Evolutionary conservation across 352 stramenopile genomes (phyloP).

Genomic region (Aphanomyces invadans): DNA sequence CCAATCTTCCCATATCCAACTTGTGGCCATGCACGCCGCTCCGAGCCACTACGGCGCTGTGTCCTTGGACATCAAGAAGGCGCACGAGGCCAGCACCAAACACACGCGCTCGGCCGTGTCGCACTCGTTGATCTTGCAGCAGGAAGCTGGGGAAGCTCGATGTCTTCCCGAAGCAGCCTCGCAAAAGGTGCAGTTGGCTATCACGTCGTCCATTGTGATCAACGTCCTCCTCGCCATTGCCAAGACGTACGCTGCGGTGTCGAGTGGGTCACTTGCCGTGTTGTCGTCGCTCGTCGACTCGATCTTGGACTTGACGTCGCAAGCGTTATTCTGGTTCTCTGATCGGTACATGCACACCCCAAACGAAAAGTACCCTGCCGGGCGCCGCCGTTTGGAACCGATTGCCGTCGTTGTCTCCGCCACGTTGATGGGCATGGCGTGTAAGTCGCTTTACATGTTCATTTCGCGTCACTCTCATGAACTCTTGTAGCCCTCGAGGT

Average conservation of each 20-base stretch:
- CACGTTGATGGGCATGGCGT: slow-evolving; percentile 95
- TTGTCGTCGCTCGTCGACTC: slow-evolving; percentile 92
- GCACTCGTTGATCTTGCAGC: slow-evolving; percentile 51
- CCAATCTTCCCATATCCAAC: too few relatives aligned
- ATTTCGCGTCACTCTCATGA: slow-evolving; percentile 5
- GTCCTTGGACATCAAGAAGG: slow-evolving; percentile 9
- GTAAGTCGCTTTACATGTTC: too few relatives aligned
- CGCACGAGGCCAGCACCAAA: not conserved
- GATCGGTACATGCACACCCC: slow-evolving; percentile 87
- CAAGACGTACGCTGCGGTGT: slow-evolving; percentile 71
- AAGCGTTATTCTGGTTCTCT: slow-evolving; percentile 91
- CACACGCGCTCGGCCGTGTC: slow-evolving; percentile 56
- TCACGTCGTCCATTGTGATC: slow-evolving; percentile 54
- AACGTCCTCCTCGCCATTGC: slow-evolving; percentile 61
- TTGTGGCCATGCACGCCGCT: not conserved
- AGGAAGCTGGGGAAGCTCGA: slow-evolving; percentile 50
- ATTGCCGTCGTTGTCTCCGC: slow-evolving; percentile 94
- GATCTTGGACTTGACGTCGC: slow-evolving; percentile 90
- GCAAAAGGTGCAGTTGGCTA: slow-evolving; percentile 55
- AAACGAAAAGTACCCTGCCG: slow-evolving; percentile 90
- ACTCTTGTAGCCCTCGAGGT: slow-evolving; percentile 81
- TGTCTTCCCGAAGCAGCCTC: slow-evolving; percentile 34
- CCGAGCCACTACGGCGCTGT: slow-evolving; percentile 19
- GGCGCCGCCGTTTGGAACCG: slow-evolving; percentile 87
- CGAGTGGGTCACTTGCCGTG: slow-evolving; percentile 87